A percentile compares a stretch with the other conserved stretches of the same genome.
These are phyloP conservation scores for Pinus albicaulis DNA, from an alignment of 75 land plant species.

Conservation along the genomic window DNA sequence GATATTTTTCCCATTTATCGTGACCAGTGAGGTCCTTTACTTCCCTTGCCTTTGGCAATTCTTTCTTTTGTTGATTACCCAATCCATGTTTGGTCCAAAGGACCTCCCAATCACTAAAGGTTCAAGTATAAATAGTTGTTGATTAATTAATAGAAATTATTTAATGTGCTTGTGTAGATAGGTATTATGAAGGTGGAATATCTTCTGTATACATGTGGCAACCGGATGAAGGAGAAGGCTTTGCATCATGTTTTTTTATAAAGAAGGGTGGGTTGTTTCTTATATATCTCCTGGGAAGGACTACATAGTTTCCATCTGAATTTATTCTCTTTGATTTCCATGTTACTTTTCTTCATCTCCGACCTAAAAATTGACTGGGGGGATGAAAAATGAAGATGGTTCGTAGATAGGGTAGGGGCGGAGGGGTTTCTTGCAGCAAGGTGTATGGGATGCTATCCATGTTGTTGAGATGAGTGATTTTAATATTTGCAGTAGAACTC, in stretches of 20 bases:
- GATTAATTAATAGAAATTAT: slow-evolving; percentile 2
- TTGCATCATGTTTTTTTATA: slow-evolving; percentile 85
- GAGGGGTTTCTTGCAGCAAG: slow-evolving; percentile 75
- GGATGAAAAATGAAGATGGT: slow-evolving; percentile 58
- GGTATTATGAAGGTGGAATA: slow-evolving; percentile 97
- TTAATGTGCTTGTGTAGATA: slow-evolving; percentile 15
- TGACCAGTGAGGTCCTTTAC: slow-evolving; percentile 98
- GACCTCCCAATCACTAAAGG: not conserved
- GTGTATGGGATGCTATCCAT: slow-evolving; percentile 97
- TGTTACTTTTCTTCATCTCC: not conserved
- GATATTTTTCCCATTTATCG: slow-evolving; percentile 92
- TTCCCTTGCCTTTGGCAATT: slow-evolving; percentile 31
- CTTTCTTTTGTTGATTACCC: slow-evolving; percentile 1
- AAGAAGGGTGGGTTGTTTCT: slow-evolving; percentile 72
- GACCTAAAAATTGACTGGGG: not conserved
- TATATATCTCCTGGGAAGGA: not conserved
- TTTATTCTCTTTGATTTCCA: not conserved
- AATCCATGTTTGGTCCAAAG: not conserved
- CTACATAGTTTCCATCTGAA: not conserved
- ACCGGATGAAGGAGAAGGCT: slow-evolving; percentile 67
- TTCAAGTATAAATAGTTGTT: not conserved
- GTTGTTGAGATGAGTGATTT: slow-evolving; percentile 65
- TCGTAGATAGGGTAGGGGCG: slow-evolving; percentile 80
- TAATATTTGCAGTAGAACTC: not conserved
- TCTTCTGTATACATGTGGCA: slow-evolving; percentile 98